Conservation (phyloP, 345 rosid genomes). For the Rhizophora mangle region DNA sequence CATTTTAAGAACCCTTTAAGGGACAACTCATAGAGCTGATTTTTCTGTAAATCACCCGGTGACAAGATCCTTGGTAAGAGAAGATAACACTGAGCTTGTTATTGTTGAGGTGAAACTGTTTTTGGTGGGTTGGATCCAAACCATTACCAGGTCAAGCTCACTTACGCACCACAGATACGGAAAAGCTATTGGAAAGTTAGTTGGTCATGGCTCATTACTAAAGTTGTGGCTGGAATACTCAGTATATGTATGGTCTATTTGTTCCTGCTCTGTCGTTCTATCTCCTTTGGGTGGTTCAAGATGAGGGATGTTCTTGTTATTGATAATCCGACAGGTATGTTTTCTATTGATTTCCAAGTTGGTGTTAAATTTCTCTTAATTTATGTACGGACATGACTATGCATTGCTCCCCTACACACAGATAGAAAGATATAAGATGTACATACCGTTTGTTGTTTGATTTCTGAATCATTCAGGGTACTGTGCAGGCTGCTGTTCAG, state of each 20-base stretch:
- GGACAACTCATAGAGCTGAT: no score
- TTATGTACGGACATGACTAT: no score
- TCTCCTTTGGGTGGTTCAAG: slow-evolving; percentile 20
- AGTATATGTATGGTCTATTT: not conserved
- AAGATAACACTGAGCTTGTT: no score
- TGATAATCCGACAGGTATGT: no score
- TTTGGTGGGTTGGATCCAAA: slow-evolving; percentile 32
- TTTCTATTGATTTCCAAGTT: no score
- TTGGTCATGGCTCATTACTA: not conserved
- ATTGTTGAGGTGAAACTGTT: slow-evolving; percentile 22
- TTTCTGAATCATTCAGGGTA: slow-evolving; percentile 11
- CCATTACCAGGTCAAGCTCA: slow-evolving; percentile 25
- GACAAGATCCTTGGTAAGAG: no score
- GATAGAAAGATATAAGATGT: no score
- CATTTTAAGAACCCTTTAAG: no score
- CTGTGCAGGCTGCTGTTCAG: slow-evolving; percentile 27
- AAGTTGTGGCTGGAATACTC: not conserved
- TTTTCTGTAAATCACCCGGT: no score
- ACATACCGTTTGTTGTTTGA: no score
- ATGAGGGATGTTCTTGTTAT: not conserved
- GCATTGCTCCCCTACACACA: no score
- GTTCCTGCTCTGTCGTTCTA: not conserved
- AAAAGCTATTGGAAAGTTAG: slow-evolving; percentile 36
- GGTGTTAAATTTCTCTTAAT: no score
- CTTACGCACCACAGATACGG: slow-evolving; percentile 27